phyloP scores from a whole-genome alignment of 2,329 filamentous ascomycete genomes.

The Sporothrix dimorphospora region DNA sequence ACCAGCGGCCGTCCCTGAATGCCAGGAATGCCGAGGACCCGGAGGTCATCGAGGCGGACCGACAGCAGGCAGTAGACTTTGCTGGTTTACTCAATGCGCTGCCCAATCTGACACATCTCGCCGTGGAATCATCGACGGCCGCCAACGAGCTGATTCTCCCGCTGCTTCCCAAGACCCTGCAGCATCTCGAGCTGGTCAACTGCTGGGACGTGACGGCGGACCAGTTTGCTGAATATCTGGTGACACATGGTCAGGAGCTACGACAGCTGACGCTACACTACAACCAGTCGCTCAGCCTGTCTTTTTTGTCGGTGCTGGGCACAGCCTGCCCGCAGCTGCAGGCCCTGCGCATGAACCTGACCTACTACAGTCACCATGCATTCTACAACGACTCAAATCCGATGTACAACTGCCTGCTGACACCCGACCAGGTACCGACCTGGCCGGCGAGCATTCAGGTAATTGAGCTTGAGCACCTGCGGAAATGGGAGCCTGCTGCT shows the following conservation, averaged over 20 bases:
- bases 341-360: conserved; percentile 74
- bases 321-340: conserved; percentile 70
- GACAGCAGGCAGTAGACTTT: conserved; percentile 41
- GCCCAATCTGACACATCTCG: conserved; percentile 65
- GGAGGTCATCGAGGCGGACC: conserved; percentile 46
- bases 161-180: conserved; percentile 66
- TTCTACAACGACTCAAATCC: conserved; percentile 74
- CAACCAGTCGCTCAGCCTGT: conserved; percentile 76
- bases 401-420: conserved; percentile 71
- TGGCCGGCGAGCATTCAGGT: conserved; percentile 76
- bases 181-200: conserved; percentile 73
- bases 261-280: conserved; percentile 71
- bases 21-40: conserved; percentile 49
- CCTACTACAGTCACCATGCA: conserved; percentile 72
- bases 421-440: conserved; percentile 65
- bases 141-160: conserved; percentile 70
- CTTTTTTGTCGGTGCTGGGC: conserved; percentile 70
- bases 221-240: conserved; percentile 66
- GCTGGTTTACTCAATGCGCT: conserved; percentile 58
- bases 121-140: conserved; percentile 74
- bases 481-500: conserved; percentile 70
- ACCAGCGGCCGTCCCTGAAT: conserved; percentile 57
- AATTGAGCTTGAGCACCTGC: conserved; percentile 76
- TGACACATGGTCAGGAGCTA: conserved; percentile 68
- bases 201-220: conserved; percentile 75